Conservation (phyloP, 2,329 filamentous ascomycete species). For the Rasamsonia emersonii region DNA sequence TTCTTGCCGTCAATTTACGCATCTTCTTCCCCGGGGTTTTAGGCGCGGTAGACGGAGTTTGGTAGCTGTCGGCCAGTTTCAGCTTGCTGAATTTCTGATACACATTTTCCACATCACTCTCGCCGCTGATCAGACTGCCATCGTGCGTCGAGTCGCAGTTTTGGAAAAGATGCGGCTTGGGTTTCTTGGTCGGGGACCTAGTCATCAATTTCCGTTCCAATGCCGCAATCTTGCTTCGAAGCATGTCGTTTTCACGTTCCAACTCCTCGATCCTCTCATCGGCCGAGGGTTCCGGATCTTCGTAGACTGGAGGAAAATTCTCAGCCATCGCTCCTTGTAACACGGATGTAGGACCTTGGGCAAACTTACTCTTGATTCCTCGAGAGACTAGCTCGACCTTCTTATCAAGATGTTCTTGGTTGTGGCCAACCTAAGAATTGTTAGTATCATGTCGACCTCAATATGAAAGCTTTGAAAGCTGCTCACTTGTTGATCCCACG, state of each 20-base stretch:
- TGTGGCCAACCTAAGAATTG: slow-evolving; percentile 48
- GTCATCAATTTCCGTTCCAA: slow-evolving; percentile 57
- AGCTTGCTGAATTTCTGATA: slow-evolving; percentile 31
- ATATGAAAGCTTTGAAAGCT: not conserved
- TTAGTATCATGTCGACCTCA: slow-evolving; percentile 9
- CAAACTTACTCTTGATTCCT: slow-evolving; percentile 39
- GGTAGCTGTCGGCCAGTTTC: slow-evolving; percentile 28
- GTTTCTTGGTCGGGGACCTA: slow-evolving; percentile 54
- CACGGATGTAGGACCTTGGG: slow-evolving; percentile 15
- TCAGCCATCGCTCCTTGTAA: slow-evolving; percentile 1
- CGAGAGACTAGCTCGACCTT: slow-evolving; percentile 70
- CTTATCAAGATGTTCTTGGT: slow-evolving; percentile 76
- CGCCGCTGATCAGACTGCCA: slow-evolving; percentile 23
- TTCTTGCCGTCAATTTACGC: slow-evolving; percentile 38
- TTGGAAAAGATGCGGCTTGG: slow-evolving; percentile 17
- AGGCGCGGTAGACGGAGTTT: slow-evolving; percentile 17
- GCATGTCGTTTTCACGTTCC: slow-evolving; percentile 61
- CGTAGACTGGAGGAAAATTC: slow-evolving; percentile 26
- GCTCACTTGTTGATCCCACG: slow-evolving; percentile 61
- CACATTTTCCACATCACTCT: slow-evolving; percentile 33
- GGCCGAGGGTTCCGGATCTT: slow-evolving; percentile 41
- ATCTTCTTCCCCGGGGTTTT: slow-evolving; percentile 29
- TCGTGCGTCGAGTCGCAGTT: slow-evolving; percentile 15
- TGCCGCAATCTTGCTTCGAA: slow-evolving; percentile 56
- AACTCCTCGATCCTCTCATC: slow-evolving; percentile 57